Evolutionary conservation across 257 asterid species (phyloP), one percentile per base, ranked within the genome.

Genomic region (Eucommia ulmoides): DNA sequence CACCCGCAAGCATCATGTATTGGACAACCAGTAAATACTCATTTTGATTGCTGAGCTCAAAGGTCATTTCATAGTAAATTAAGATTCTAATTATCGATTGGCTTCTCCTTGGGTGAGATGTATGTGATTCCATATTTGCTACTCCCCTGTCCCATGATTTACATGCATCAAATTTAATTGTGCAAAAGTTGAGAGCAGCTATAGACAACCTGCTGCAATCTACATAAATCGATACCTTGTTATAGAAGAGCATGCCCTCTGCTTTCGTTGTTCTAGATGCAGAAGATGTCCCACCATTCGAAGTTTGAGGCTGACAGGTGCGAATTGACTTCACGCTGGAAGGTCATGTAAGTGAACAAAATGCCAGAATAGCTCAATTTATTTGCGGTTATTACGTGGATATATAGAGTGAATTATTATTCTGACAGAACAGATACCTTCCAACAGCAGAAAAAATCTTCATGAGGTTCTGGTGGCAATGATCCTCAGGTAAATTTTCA

Each of bases 311-410:
- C 20, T 80, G 93, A 62, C 95, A 88, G 45, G 92, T 77, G 23
- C 97, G 93, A 54, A 88, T 88, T 52, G 94, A 75, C 78, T 88
- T 83, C 63, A 88, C 93, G 41, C 97, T 88, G 78, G 35, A n/a
- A 60, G 63, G 64, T 55, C 29, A 58, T 67, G 48, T 16, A 41
- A 24, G 23, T 16, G 24, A 26, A 53, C 19, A 10, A 42, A 42
- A 6, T 6, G 3, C n/a, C 48, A 15, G 1, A 5, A 0, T 8
- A 5, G 15, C 45, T 38, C n/a, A 8, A 38, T 29, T 14, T 29
- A 29, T 29, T n/a, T n/a, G n/a, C n/a, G n/a, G n/a, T n/a, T n/a
- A n/a, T n/a, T n/a, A n/a, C n/a, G n/a, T n/a, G n/a, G n/a, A n/a
- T n/a, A n/a, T n/a, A n/a, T n/a, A n/a, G n/a, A n/a, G n/a, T n/a